A percentile compares a stretch with the other conserved stretches of the same genome.
These are phyloP conservation scores for Diaporthe sp. DNA, from an alignment of 2,329 filamentous ascomycete species.

Conservation along the genomic window DNA sequence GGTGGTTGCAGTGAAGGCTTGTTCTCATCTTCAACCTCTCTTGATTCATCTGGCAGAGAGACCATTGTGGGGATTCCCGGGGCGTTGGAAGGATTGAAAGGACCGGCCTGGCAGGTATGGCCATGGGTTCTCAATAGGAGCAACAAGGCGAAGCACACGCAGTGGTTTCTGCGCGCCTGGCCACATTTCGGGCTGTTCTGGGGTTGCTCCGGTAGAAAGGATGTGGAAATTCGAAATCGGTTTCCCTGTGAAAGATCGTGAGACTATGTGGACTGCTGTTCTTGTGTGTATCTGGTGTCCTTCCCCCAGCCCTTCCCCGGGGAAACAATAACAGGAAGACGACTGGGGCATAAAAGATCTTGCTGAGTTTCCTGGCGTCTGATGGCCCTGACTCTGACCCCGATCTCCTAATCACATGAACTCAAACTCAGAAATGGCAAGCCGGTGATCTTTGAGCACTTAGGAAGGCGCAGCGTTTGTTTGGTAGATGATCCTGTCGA, in stretches of 20 bases:
- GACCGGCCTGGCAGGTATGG: constrained; percentile 12
- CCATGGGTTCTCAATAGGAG: neutral
- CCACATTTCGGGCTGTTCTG: constrained; percentile 4
- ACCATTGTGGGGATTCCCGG: constrained; percentile 5
- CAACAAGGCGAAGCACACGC: constrained; percentile 10
- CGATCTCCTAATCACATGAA: no score
- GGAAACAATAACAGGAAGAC: neutral
- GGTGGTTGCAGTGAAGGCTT: neutral
- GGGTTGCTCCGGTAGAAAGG: constrained; percentile 27
- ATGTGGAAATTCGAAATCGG: constrained; percentile 22
- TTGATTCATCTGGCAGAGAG: neutral
- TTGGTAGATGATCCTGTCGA: neutral
- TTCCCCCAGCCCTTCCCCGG: neutral
- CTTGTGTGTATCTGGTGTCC: neutral
- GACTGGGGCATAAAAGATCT: no score
- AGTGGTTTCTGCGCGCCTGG: neutral
- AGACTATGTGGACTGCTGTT: neutral
- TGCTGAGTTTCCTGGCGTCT: neutral
- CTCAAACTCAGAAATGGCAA: neutral
- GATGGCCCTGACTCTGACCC: neutral
- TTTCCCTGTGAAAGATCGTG: constrained; percentile 11
- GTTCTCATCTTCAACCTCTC: constrained; percentile 3
- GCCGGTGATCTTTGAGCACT: neutral
- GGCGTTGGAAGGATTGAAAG: constrained; percentile 28
- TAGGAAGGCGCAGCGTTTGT: neutral